Evolutionary conservation across 2,329 filamentous ascomycete species (phyloP), one percentile per base, ranked within the genome.

Genomic region (Trichoderma polysporum): DNA sequence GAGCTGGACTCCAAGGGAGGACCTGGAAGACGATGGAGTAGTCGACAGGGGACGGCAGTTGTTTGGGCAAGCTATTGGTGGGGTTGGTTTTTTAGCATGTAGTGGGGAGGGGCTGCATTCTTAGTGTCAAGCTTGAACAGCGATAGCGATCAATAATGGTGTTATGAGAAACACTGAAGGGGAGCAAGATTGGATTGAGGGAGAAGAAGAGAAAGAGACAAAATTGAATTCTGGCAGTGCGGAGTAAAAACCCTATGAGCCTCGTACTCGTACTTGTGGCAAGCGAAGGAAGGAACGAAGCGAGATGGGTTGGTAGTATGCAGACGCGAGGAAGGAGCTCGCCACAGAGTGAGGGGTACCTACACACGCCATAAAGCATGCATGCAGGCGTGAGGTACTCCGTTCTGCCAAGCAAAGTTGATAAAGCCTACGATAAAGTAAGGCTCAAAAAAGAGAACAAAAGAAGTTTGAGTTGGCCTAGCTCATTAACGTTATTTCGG

Each of bases 21-120:
- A 29, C 33, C 25, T 37, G 47, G 2, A 29, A 39, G 17, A n/a
- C 31, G 58, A 52, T 17, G 58, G 45, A 39, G 47, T n/a, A 29
- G 33, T 49, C 22, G 45, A 61, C 58, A 52, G 58, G 58, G 58
- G 58, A 52, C 58, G 58, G 45, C 47, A 61, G 31, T 39, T 61
- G 58, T 50, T 19, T 29, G 27, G 47, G 58, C 47, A 15, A 52
- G 58, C 25, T 10, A 52, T 61, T 61, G 58, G 45, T 35, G 45
- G 58, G 31, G 45, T 27, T 37, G 58, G 22, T 50, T 2, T 35
- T 47, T 37, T 50, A 61, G 29, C 31, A 49, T 54, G 27, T 17
- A 52, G 58, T 52, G 58, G 58, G 19, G 58, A 61, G 39, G 39
- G 37, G 29, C 22, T 50, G 58, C 29, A 37, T 37, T 37, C 17